Evolutionary conservation across 192 early-diverging fungal species (phyloP).

Genomic region (Funneliformis geosporum): DNA sequence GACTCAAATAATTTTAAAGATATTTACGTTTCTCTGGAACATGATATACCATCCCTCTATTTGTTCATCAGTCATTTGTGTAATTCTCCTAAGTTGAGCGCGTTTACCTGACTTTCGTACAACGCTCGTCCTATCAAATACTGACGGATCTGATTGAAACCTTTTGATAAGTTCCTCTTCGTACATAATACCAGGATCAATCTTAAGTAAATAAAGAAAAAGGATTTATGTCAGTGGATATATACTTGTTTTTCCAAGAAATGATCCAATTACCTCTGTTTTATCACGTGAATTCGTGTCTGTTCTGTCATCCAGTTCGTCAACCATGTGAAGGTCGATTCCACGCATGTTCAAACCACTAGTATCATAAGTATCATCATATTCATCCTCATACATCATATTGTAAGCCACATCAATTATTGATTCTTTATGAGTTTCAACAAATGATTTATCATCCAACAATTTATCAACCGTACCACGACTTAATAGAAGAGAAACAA

Average conservation of each 20-base stretch:
- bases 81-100: slow-evolving; percentile 59
- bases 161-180: slow-evolving; percentile 65
- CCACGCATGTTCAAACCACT: slow-evolving; percentile 60
- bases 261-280: slow-evolving; percentile 2
- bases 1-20: slow-evolving; percentile 7
- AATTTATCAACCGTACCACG: slow-evolving; percentile 45
- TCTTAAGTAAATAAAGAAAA: slow-evolving; percentile 8
- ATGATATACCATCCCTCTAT: slow-evolving; percentile 92
- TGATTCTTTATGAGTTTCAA: slow-evolving; percentile 49
- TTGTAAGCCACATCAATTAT: slow-evolving; percentile 52
- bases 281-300: slow-evolving; percentile 28
- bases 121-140: slow-evolving; percentile 64
- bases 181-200: slow-evolving; percentile 62
- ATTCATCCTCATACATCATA: slow-evolving; percentile 78
- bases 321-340: slow-evolving; percentile 54
- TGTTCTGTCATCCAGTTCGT: slow-evolving; percentile 55
- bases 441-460: slow-evolving; percentile 60
- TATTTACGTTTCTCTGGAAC: slow-evolving; percentile 79
- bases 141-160: slow-evolving; percentile 55
- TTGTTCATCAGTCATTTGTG: slow-evolving; percentile 86
- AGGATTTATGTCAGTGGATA: background rate
- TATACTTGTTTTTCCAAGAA: background rate
- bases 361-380: slow-evolving; percentile 91
- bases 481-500: slow-evolving; percentile 35
- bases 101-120: slow-evolving; percentile 65